Base-by-base conservation (phyloP, 768 basidiomycete species). In the Tubosaeta sp. region DNA sequence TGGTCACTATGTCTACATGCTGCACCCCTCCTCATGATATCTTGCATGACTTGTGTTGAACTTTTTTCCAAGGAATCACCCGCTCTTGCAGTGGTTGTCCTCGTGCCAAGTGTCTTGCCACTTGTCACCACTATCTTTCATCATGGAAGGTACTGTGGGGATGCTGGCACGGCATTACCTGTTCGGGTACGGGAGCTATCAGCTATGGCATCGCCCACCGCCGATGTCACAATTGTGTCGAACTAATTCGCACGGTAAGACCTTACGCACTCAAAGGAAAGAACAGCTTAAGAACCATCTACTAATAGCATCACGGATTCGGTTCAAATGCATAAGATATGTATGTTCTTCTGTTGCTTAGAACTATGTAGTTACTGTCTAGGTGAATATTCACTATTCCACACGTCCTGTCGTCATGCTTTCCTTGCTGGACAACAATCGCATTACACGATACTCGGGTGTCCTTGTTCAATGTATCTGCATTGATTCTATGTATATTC, bases 11-110 rank as follows among this genome's bases (percentile, higher is more conserved):
- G 53, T 19, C 53, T 65, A 2, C 54, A 66, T 40, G 39, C 19
- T 3, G 24, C 67, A n/a, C 64, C 65, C 21, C 47, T 52, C 4
- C 30, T 64, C 4, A 55, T 54, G 10, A 54, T 41, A 27, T 52
- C 41, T 3, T 49, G 44, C 9, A 46, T 61, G 36, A 51, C 54
- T 1, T n/a, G 46, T 6, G 14, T 58, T 13, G 49, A 55, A 16
- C 39, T 40, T 24, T 21, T 31, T 45, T 62, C 2, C 24, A 12
- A 22, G 4, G 5, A 12, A 19, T 40, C 39, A 21, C 39, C 39
- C 4, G 39, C 40, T 13, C 5, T 40, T 4, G 39, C 21, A 13
- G 39, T 40, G 12, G 9, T 40, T 22, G 18, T 14, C 39, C 22
- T 40, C 1, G 19, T 40, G 39, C 13, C 22, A 12, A 40, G 39